Base-by-base conservation (phyloP, 257 asterid genomes). In the Nicotiana tabacum region DNA sequence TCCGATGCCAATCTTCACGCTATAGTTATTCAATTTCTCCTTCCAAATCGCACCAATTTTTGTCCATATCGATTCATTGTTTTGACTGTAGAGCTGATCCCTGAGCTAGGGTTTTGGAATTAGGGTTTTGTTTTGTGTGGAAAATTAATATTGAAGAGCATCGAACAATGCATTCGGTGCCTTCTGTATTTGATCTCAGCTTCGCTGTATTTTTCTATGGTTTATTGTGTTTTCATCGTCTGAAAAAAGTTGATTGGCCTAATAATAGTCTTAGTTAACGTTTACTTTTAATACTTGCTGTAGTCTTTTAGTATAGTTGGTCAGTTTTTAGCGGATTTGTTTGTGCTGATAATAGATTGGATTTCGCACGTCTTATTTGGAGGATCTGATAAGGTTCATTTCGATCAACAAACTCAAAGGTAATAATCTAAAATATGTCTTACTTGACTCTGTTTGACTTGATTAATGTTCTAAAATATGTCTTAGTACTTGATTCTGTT, bases 121-220 rank as follows among this genome's bases (percentile, higher is more conserved):
- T 84, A 60, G 87, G 83, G 72, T 70, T 66, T 21, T 55, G 66
- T 83, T 81, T 82, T 74, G 66, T 87, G 9, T 21, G 51, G 12
- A 43, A 43, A 9, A 8, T 9, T 43, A 9, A 43, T 43, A 43
- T 43, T 48, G 88, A 88, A 88, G 89, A 88, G 95, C 95, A 90
- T 90, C 95, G 95, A 87, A 88, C 89, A 62, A 91, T 90, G 95
- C 88, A 88, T 85, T 89, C 91, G 95, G 89, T 91, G 95, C 95
- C 88, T 87, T 87, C 89, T 16, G 82, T 27, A 74, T 83, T 79
- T 37, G 74, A 85, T 17, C 77, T 89, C 46, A 43, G 51, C 51
- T 43, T 43, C 51, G 86, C 83, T 65, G 77, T 84, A 67, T 87
- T 87, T 77, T 91, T 89, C 91, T 87, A 88, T 86, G 91, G 88